Percentiles rank a stretch among this genome's conserved stretches.
These are phyloP conservation scores for Penicillium brevicompactum DNA, from an alignment of 2,329 filamentous ascomycete genomes.

Conservation along the genomic window DNA sequence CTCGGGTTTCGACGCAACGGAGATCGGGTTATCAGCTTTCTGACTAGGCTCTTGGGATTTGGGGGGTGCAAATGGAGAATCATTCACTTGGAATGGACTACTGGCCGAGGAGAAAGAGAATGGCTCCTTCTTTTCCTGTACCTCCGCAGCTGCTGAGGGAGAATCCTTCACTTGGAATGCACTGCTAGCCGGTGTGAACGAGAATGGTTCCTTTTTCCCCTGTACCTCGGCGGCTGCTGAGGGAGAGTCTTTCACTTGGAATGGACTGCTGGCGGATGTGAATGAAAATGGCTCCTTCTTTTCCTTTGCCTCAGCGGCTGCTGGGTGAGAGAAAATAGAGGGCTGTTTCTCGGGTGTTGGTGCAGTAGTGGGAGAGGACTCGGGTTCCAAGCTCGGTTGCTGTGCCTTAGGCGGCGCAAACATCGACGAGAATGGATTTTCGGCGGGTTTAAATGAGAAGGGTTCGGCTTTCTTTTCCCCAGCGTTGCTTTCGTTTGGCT, in stretches of 20 bases:
- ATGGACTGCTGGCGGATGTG: not conserved
- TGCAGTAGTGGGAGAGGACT: not conserved
- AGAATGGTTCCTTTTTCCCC: not conserved
- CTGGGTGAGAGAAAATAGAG: not conserved
- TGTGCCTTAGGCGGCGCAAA: not conserved
- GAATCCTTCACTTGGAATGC: not conserved
- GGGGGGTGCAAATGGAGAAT: not conserved
- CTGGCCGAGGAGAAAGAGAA: too few relatives aligned
- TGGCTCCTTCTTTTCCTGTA: too few relatives aligned
- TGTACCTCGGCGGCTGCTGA: not conserved
- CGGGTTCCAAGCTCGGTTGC: not conserved
- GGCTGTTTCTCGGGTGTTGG: not conserved
- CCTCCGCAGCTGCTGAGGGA: too few relatives aligned
- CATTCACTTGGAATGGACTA: not conserved
- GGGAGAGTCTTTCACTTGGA: not conserved
- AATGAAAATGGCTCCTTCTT: not conserved
- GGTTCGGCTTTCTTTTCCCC: not conserved
- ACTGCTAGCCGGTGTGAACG: not conserved
- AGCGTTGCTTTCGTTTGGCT: not conserved
- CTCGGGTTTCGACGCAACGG: not conserved
- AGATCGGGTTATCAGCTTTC: not conserved
- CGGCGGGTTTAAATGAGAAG: not conserved
- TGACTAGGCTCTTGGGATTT: not conserved
- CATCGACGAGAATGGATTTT: not conserved
- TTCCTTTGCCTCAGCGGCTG: not conserved